These are phyloP conservation scores for Phaeosphaeriaceae sp. DNA, from an alignment of 2,329 filamentous ascomycete species.

Conservation along the genomic window DNA sequence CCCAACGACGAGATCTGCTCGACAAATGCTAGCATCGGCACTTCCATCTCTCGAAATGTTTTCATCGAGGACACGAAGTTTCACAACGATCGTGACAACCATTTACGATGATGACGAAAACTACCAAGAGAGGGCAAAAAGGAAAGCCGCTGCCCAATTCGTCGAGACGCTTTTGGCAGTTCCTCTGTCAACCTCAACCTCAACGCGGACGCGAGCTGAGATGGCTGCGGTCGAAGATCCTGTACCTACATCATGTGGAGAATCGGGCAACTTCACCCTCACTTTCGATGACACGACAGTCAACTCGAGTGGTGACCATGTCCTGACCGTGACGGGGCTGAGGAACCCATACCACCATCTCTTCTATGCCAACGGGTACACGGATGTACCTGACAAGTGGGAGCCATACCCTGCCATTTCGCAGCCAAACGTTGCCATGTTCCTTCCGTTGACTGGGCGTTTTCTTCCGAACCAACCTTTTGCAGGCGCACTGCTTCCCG, in stretches of 20 bases:
- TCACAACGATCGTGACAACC: slow-evolving; percentile 20
- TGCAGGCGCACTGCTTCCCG: slow-evolving; percentile 47
- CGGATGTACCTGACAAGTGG: slow-evolving; percentile 55
- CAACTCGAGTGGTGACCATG: slow-evolving; percentile 34
- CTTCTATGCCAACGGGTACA: slow-evolving; percentile 59
- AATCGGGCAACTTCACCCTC: slow-evolving; percentile 54
- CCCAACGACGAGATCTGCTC: slow-evolving; percentile 30
- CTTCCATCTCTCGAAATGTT: slow-evolving; percentile 24
- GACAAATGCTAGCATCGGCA: slow-evolving; percentile 30
- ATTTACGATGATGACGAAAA: slow-evolving; percentile 7
- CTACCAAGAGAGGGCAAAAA: slow-evolving; percentile 2
- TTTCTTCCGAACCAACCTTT: slow-evolving; percentile 36
- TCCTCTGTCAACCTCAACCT: background rate
- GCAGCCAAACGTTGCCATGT: slow-evolving; percentile 56
- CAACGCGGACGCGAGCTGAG: background rate
- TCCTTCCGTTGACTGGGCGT: slow-evolving; percentile 47
- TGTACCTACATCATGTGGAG: slow-evolving; percentile 48
- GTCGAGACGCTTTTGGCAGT: slow-evolving; percentile 1
- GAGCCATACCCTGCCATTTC: slow-evolving; percentile 56
- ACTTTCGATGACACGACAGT: slow-evolving; percentile 36
- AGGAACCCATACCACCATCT: slow-evolving; percentile 60
- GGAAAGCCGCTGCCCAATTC: slow-evolving; percentile 3
- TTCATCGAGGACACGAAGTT: slow-evolving; percentile 15
- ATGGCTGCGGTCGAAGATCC: slow-evolving; percentile 8
- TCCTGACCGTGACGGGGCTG: slow-evolving; percentile 49